Evolutionary conservation across 257 asterid species (phyloP).

Genomic region (Sherardia arvensis): DNA sequence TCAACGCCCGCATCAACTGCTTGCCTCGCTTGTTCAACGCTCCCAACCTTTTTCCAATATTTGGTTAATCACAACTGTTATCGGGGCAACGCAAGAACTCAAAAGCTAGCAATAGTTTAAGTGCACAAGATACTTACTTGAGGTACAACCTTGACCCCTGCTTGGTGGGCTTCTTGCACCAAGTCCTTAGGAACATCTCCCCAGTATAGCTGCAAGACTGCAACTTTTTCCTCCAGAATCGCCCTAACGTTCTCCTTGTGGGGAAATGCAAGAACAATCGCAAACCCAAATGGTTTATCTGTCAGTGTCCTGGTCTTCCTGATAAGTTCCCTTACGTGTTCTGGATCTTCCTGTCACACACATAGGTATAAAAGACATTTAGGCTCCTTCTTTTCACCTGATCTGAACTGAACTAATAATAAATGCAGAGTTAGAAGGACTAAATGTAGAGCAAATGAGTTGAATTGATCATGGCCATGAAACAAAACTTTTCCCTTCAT

Average conservation of each 20-base stretch:
- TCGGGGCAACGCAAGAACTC: background rate
- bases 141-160: conserved; percentile 72
- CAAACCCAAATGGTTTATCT: conserved; percentile 83
- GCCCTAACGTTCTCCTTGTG: conserved; percentile 69
- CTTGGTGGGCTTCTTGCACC: conserved; percentile 62
- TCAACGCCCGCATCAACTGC: conserved; percentile 68
- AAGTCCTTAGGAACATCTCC: conserved; percentile 63
- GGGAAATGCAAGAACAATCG: conserved; percentile 77
- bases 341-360: conserved; percentile 70
- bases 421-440: too few species aligned
- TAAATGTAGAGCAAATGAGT: too few species aligned
- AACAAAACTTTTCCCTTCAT: background rate
- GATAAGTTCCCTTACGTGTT: conserved; percentile 50
- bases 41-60: conserved; percentile 48
- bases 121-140: conserved; percentile 43
- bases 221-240: conserved; percentile 78
- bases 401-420: too few species aligned
- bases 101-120: too few species aligned
- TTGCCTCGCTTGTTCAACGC: conserved; percentile 63
- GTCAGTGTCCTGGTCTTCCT: conserved; percentile 70
- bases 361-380: background rate
- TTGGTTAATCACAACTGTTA: background rate
- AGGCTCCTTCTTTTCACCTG: background rate
- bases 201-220: conserved; percentile 79
- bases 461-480: too few species aligned